phyloP scores from a whole-genome alignment of 345 rosid genomes.

The Abelmoschus esculentus region DNA sequence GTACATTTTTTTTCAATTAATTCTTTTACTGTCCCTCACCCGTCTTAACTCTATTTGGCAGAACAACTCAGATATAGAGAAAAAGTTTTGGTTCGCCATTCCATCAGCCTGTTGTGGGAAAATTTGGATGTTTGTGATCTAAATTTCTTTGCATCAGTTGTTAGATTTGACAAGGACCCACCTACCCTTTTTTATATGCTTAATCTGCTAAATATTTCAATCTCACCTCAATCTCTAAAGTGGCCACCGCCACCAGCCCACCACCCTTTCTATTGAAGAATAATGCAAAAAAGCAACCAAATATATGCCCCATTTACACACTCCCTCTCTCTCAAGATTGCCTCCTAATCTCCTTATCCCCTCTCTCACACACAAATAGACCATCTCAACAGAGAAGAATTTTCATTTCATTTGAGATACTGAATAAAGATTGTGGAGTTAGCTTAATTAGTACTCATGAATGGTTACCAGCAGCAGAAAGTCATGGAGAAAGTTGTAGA shows the following conservation, averaged over 20 bases:
- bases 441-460: slow-evolving; percentile 33
- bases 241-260: slow-evolving; percentile 34
- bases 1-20: no score
- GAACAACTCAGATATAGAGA: slow-evolving; percentile 12
- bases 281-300: slow-evolving; percentile 16
- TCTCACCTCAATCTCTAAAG: slow-evolving; percentile 18
- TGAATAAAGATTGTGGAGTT: slow-evolving; percentile 12
- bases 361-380: neutral
- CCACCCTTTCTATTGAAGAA: slow-evolving; percentile 7
- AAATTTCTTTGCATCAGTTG: slow-evolving; percentile 21
- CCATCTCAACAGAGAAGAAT: no score
- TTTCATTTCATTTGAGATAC: slow-evolving; percentile 14
- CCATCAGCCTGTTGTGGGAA: slow-evolving; percentile 16
- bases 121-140: slow-evolving; percentile 31
- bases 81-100: slow-evolving; percentile 6
- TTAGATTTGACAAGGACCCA: slow-evolving; percentile 44
- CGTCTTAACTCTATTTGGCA: neutral
- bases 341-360: slow-evolving; percentile 14
- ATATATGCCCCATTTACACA: slow-evolving; percentile 10
- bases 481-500: neutral
- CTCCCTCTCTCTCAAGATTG: slow-evolving; percentile 6
- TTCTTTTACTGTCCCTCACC: neutral
- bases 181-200: slow-evolving; percentile 19
- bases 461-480: slow-evolving; percentile 28
- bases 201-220: slow-evolving; percentile 27